Evolutionary conservation across 2,329 filamentous ascomycete species (phyloP).

Genomic region (Aspergillus nomiae): DNA sequence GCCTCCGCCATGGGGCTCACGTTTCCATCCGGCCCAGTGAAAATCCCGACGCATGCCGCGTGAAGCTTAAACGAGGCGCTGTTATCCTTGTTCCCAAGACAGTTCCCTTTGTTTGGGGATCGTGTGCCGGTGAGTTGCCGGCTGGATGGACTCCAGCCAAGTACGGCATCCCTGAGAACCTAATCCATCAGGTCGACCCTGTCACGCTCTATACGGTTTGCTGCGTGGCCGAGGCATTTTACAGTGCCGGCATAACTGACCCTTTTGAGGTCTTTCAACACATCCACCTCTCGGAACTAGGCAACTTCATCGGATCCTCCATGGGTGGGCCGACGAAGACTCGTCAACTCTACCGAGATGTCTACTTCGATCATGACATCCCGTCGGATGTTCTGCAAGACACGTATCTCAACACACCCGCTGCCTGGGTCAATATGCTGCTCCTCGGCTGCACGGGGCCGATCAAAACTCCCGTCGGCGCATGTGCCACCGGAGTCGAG

Average conservation of each 20-base stretch:
- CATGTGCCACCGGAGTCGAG: slow-evolving; percentile 95
- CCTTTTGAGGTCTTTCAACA: slow-evolving; percentile 99
- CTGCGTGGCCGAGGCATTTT: slow-evolving; percentile 89
- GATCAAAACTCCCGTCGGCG: slow-evolving; percentile 97
- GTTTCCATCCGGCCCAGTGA: no score
- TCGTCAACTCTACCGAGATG: slow-evolving; percentile 96
- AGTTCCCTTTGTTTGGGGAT: slow-evolving; percentile 88
- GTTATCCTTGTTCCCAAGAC: slow-evolving; percentile 96
- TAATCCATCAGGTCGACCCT: slow-evolving; percentile 95
- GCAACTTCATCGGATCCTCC: slow-evolving; percentile 97
- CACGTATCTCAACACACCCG: slow-evolving; percentile 99
- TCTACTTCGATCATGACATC: slow-evolving; percentile 92
- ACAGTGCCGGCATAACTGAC: slow-evolving; percentile 60
- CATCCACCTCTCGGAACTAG: slow-evolving; percentile 94
- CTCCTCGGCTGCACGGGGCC: slow-evolving; percentile 94
- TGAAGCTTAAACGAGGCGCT: slow-evolving; percentile 93
- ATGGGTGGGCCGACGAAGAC: slow-evolving; percentile 93
- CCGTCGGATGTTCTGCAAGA: slow-evolving; percentile 99
- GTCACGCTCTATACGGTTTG: slow-evolving; percentile 95
- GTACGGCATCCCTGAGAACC: slow-evolving; percentile 96
- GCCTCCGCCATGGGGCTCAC: no score
- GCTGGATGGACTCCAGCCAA: slow-evolving; percentile 96
- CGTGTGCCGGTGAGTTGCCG: slow-evolving; percentile 90
- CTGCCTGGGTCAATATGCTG: slow-evolving; percentile 99
- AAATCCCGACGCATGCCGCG: slow-evolving; percentile 52